Base-by-base conservation (phyloP, 176 grass and related monocot species). In the Oryza officinalis region DNA sequence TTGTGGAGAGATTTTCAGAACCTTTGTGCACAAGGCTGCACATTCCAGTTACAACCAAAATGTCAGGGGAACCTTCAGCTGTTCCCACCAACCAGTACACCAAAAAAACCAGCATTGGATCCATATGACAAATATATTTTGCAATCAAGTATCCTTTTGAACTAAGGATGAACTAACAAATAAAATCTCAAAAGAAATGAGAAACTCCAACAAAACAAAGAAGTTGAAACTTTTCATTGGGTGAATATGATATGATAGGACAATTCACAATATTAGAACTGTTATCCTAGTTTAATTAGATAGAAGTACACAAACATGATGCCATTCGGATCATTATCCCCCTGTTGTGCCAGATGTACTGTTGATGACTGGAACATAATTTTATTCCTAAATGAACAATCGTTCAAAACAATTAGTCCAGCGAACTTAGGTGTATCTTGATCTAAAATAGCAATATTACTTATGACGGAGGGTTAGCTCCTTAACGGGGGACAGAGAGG, bases 361-460 rank as follows among this genome's bases (percentile, higher is more conserved):
- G 49, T 43, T 31, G 26, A 69, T 17, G 31, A 77, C 23, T 41
- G 6, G 45, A 69, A 50, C 10, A 17, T 10, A 71, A 63, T 30
- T 61, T 44, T 3, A n/a, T 61, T 27, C 32, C 10, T 75, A 60
- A 14, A 5, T 37, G 54, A 57, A 83, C 60, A 66, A 27, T 59
- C 33, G 38, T 64, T 82, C 50, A 59, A 45, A 33, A 25, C 25
- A 76, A 43, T 25, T 31, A 31, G 35, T 63, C 45, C 37, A 82
- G 26, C 6, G 23, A 46, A 27, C 31, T 68, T 76, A 26, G 33
- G 35, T 66, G 25, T n/a, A 64, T 27, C 3, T 84, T 49, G 12
- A 76, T 26, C 59, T 47, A 63, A 47, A 74, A 68, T 84, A n/a
- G 45, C 63, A 28, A 47, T 31, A n/a, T 33, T 41, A 70, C 13